Evolutionary conservation across 148 eudicot species (phyloP).

Genomic region (Chenopodium quinoa): DNA sequence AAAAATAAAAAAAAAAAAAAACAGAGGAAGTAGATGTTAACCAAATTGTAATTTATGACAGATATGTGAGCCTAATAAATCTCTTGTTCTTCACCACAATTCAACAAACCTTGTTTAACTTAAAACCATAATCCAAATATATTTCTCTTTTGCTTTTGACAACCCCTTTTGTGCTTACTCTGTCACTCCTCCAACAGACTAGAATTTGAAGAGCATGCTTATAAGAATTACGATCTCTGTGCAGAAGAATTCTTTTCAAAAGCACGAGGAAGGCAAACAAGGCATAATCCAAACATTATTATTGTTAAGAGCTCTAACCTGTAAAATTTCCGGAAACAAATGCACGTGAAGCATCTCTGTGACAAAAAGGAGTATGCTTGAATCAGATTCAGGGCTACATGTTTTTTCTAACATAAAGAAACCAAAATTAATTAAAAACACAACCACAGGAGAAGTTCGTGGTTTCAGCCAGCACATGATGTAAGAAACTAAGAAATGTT

Average conservation of each 20-base stretch:
- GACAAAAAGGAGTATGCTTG: slow-evolving; percentile 16
- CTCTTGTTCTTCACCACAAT: background rate
- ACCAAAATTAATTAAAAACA: background rate
- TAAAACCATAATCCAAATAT: background rate
- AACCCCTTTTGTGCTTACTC: background rate
- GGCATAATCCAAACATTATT: background rate
- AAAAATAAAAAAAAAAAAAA: too few species aligned
- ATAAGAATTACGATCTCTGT: background rate
- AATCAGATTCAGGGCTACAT: slow-evolving; percentile 22
- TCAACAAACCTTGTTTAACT: background rate
- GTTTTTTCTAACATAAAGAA: background rate
- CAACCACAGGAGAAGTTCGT: background rate
- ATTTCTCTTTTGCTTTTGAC: background rate
- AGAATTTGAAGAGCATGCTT: background rate
- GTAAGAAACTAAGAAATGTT: too few species aligned
- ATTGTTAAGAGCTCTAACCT: slow-evolving; percentile 36
- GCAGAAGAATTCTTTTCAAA: background rate
- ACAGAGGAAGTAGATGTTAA: background rate
- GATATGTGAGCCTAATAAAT: background rate
- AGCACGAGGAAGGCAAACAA: background rate
- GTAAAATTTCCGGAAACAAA: slow-evolving; percentile 95
- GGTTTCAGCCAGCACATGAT: background rate
- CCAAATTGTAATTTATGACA: background rate
- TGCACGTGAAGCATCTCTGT: slow-evolving; percentile 93
- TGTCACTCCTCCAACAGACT: background rate